A percentile compares a stretch with the other conserved stretches of the same genome.
Conservation (phyloP, 345 rosid genomes). For the Pugionium cornutum region DNA sequence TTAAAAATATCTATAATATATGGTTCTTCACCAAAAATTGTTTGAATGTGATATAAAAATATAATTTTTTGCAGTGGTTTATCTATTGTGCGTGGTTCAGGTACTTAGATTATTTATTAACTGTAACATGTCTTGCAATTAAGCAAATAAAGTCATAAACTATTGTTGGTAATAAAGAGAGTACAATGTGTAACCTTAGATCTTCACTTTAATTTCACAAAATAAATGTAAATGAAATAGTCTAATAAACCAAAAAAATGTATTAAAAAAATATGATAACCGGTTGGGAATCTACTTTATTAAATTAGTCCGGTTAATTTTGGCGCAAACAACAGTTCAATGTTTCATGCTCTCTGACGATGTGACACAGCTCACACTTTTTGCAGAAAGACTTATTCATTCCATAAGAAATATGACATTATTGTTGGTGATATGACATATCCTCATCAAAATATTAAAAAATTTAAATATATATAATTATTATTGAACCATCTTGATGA, state of each 20-base stretch:
- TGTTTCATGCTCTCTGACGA: constrained; percentile 16
- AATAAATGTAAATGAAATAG: background rate
- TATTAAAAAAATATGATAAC: background rate
- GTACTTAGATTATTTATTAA: background rate
- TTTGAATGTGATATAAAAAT: no score
- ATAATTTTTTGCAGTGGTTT: no score
- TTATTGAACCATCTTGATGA: background rate
- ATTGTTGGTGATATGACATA: constrained; percentile 22
- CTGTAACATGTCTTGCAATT: background rate
- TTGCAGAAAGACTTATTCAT: constrained; percentile 13
- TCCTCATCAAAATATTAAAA: background rate
- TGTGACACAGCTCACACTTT: constrained; percentile 17
- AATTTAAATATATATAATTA: background rate
- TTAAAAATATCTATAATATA: no score
- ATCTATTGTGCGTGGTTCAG: no score
- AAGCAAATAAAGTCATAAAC: background rate
- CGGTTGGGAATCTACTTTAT: background rate
- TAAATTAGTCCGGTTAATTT: background rate
- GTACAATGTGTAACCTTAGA: no score
- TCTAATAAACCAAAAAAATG: background rate
- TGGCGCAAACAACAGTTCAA: constrained; percentile 13
- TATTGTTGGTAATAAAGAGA: no score
- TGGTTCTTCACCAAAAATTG: no score
- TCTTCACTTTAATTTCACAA: background rate
- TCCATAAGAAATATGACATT: background rate